A percentile compares a stretch with the other conserved stretches of the same genome.
Conservation (phyloP, 2,329 filamentous ascomycete species). For the Aspergillus pseudonomiae region DNA sequence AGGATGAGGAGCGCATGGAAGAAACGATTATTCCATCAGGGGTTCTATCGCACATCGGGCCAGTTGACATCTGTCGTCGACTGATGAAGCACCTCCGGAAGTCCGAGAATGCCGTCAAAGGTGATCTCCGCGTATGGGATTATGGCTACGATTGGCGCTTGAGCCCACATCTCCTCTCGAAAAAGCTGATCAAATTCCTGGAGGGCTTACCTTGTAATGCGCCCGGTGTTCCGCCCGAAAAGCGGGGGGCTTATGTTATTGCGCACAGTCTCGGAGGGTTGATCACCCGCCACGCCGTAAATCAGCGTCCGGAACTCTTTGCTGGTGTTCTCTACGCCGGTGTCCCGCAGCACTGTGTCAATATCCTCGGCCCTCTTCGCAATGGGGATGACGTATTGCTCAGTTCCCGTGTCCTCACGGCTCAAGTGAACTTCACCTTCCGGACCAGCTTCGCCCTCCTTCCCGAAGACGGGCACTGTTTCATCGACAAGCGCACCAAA, state of each 20-base stretch:
- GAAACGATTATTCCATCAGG: slow-evolving; percentile 82
- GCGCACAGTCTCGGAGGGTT: slow-evolving; percentile 85
- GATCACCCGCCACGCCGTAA: slow-evolving; percentile 85
- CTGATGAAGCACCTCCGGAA: slow-evolving; percentile 77
- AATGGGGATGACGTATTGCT: slow-evolving; percentile 92
- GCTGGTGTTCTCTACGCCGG: slow-evolving; percentile 84
- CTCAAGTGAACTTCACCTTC: slow-evolving; percentile 90
- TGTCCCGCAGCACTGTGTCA: slow-evolving; percentile 82
- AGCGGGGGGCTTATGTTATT: slow-evolving; percentile 75
- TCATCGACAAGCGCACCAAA: slow-evolving; percentile 78
- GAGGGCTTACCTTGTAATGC: slow-evolving; percentile 75
- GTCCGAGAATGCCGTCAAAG: slow-evolving; percentile 71
- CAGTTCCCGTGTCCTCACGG: slow-evolving; percentile 85
- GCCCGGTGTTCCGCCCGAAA: slow-evolving; percentile 52
- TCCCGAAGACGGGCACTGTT: slow-evolving; percentile 84
- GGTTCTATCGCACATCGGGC: slow-evolving; percentile 89
- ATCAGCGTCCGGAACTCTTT: slow-evolving; percentile 81
- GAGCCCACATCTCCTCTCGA: slow-evolving; percentile 75
- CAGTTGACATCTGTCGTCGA: slow-evolving; percentile 83
- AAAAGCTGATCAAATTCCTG: slow-evolving; percentile 72
- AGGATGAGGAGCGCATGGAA: slow-evolving; percentile 82
- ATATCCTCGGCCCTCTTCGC: slow-evolving; percentile 84
- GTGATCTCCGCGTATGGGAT: slow-evolving; percentile 78
- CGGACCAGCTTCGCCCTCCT: slow-evolving; percentile 83
- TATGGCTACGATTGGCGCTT: slow-evolving; percentile 96